Percentiles rank a stretch among this genome's conserved stretches.
phyloP scores from a whole-genome alignment of 306 rosid genomes.

The Ziziphus jujuba region DNA sequence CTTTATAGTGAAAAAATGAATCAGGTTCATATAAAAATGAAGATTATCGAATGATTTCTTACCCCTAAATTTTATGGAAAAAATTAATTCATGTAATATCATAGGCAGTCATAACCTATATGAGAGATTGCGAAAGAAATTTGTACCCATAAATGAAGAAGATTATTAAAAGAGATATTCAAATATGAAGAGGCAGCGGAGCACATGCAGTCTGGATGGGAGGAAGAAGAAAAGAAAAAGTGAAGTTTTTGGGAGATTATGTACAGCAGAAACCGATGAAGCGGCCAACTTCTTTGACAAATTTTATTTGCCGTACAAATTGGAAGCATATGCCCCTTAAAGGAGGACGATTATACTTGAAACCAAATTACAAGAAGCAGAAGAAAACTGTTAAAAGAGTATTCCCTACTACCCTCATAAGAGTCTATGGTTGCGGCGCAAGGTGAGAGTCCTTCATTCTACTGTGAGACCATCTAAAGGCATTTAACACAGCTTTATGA shows the following conservation, averaged over 20 bases:
- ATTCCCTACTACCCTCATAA: slow-evolving; percentile 26
- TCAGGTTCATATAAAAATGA: too few relatives aligned
- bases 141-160: not conserved
- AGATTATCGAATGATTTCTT: too few relatives aligned
- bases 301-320: slow-evolving; percentile 17
- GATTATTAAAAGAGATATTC: not conserved
- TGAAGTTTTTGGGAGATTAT: slow-evolving; percentile 22
- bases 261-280: slow-evolving; percentile 24
- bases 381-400: not conserved
- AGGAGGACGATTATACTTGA: slow-evolving; percentile 10
- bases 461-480: too few relatives aligned
- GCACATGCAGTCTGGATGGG: too few relatives aligned
- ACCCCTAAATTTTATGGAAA: too few relatives aligned
- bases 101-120: too few relatives aligned
- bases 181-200: slow-evolving; percentile 9
- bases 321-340: slow-evolving; percentile 13
- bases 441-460: slow-evolving; percentile 30
- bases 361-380: slow-evolving; percentile 23
- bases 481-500: slow-evolving; percentile 36
- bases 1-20: too few relatives aligned
- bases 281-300: slow-evolving; percentile 19
- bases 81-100: too few relatives aligned
- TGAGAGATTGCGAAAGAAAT: not conserved
- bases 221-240: too few relatives aligned
- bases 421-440: slow-evolving; percentile 26